phyloP scores from a whole-genome alignment of 192 early-diverging fungal genomes.

The Funneliformis mosseae region DNA sequence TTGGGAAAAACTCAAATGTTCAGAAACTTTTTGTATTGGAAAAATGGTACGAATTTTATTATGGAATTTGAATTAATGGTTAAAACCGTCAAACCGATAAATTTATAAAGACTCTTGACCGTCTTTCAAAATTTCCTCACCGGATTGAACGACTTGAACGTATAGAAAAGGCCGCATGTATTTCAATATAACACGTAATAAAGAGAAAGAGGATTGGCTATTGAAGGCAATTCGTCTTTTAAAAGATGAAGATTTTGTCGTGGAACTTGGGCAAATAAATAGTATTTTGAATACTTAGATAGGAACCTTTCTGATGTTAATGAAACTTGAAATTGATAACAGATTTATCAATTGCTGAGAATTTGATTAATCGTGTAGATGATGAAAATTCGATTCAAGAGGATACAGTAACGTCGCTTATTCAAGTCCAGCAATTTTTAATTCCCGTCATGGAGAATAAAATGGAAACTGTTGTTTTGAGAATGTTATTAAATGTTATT shows the following conservation, averaged over 20 bases:
- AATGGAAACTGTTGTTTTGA: background rate
- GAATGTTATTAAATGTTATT: background rate
- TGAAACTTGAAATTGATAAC: background rate
- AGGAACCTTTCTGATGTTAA: background rate
- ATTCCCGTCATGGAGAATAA: background rate
- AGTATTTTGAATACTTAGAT: background rate
- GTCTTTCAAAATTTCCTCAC: slow-evolving; percentile 5
- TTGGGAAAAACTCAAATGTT: slow-evolving; percentile 21
- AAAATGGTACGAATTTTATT: background rate
- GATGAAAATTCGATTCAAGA: slow-evolving; percentile 35
- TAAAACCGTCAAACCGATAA: too few species aligned
- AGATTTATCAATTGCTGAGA: background rate
- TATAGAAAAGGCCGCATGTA: background rate
- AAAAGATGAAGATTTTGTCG: background rate
- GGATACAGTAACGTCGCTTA: slow-evolving; percentile 22
- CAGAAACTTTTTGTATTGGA: slow-evolving; percentile 1
- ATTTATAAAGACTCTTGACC: background rate
- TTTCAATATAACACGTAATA: background rate
- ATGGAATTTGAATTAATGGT: slow-evolving; percentile 18
- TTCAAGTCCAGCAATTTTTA: slow-evolving; percentile 35
- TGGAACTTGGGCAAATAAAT: slow-evolving; percentile 11
- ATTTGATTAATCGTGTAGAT: slow-evolving; percentile 37
- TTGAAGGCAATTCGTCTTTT: background rate
- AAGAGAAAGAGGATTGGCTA: slow-evolving; percentile 5
- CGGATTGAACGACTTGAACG: background rate